phyloP scores from a whole-genome alignment of 2,329 filamentous ascomycete genomes.

The Aspergillus bombycis region DNA sequence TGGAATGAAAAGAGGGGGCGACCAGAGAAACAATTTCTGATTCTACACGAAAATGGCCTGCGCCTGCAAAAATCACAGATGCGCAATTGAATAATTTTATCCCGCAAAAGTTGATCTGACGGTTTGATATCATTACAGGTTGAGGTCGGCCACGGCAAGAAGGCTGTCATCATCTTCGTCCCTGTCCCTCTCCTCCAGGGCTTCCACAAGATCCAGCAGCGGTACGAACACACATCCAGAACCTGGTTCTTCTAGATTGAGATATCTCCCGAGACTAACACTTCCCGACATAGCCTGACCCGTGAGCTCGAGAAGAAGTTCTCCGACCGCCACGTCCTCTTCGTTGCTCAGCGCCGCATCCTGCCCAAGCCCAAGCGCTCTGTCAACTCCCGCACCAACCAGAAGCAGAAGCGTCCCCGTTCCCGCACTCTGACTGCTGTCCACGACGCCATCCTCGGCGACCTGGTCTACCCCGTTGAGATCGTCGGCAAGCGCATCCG shows the following conservation, averaged over 20 bases:
- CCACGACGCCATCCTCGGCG: slow-evolving; percentile 96
- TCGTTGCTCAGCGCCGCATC: slow-evolving; percentile 98
- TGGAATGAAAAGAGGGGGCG: not conserved
- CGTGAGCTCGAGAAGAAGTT: slow-evolving; percentile 99
- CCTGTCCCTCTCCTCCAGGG: slow-evolving; percentile 96
- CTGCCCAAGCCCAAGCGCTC: slow-evolving; percentile 98
- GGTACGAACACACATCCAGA: slow-evolving; percentile 64
- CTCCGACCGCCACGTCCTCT: slow-evolving; percentile 99
- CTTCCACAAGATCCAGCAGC: slow-evolving; percentile 99
- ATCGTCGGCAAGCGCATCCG: slow-evolving; percentile 98
- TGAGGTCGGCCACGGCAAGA: slow-evolving; percentile 99
- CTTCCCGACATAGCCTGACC: slow-evolving; percentile 71
- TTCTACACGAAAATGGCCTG: not conserved
- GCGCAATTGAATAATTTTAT: slow-evolving; percentile 5
- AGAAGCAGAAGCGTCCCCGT: slow-evolving; percentile 98
- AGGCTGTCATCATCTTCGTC: slow-evolving; percentile 99
- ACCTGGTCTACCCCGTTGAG: slow-evolving; percentile 99
- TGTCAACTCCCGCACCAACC: slow-evolving; percentile 91
- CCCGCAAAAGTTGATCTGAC: slow-evolving; percentile 1
- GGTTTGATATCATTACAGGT: slow-evolving; percentile 64
- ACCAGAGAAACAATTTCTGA: slow-evolving; percentile 6
- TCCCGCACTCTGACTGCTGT: slow-evolving; percentile 97
- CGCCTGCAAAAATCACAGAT: not conserved
- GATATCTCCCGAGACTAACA: slow-evolving; percentile 10
- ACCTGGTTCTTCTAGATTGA: not conserved